phyloP scores from a whole-genome alignment of 2,329 filamentous ascomycete species.

The Microdochium trichocladiopsis region DNA sequence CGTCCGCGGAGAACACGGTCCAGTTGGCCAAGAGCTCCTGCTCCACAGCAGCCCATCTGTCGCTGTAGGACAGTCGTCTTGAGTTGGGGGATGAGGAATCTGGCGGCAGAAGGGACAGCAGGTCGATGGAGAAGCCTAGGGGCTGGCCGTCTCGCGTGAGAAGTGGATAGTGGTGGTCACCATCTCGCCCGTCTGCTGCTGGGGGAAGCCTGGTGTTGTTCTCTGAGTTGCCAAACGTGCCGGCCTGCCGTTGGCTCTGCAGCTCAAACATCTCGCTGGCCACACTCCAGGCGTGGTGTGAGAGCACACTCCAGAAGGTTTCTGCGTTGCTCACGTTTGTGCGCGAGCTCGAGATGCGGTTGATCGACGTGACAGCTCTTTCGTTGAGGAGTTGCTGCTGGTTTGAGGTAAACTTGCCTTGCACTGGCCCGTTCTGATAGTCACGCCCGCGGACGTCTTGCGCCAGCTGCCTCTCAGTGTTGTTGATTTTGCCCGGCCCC shows the following conservation, averaged over 20 bases:
- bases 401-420: too few relatives aligned
- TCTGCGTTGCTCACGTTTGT: not conserved
- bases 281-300: not conserved
- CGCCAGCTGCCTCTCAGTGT: too few relatives aligned
- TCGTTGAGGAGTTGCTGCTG: not conserved
- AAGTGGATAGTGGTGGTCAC: not conserved
- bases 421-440: not conserved
- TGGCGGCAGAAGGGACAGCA: not conserved
- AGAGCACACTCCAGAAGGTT: not conserved
- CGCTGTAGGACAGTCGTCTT: not conserved
- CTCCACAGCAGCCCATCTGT: not conserved
- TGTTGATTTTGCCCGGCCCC: too few relatives aligned
- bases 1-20: not conserved
- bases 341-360: not conserved
- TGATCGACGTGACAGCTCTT: not conserved
- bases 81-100: not conserved
- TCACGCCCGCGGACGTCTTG: too few relatives aligned
- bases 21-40: not conserved
- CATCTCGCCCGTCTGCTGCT: not conserved
- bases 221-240: not conserved
- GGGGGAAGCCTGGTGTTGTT: not conserved
- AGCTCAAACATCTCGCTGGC: not conserved
- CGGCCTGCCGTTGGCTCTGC: not conserved
- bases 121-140: not conserved
- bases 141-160: not conserved